Evolutionary conservation across 345 rosid genomes (phyloP).

Genomic region (Viola odorata): DNA sequence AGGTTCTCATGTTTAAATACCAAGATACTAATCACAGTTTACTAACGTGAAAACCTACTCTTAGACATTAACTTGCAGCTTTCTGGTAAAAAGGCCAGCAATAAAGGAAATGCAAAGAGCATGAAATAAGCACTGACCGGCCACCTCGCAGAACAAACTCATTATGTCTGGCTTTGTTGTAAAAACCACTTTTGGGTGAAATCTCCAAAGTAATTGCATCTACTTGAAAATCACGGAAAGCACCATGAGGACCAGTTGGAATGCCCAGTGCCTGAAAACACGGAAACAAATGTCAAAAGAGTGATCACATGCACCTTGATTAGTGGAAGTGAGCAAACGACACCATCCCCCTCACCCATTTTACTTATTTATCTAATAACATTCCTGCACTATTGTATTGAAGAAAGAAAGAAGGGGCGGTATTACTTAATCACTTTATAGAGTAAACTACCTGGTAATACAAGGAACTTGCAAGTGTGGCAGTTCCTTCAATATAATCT

Average conservation of each 20-base stretch:
- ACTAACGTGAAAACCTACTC: no score
- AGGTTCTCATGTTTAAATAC: no score
- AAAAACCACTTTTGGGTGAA: constrained; percentile 47
- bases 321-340: neutral
- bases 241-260: constrained; percentile 95
- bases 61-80: no score
- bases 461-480: constrained; percentile 84
- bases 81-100: neutral
- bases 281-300: constrained; percentile 7
- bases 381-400: no score
- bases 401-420: no score
- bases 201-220: constrained; percentile 91
- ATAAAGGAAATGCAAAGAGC: constrained; percentile 7
- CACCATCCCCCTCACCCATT: no score
- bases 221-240: constrained; percentile 90
- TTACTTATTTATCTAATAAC: no score
- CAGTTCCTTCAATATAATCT: constrained; percentile 79
- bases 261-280: constrained; percentile 73
- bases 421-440: neutral
- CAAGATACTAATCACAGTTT: no score
- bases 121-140: constrained; percentile 40
- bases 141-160: constrained; percentile 73
- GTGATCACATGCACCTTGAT: constrained; percentile 2
- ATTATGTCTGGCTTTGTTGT: constrained; percentile 41
- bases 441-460: constrained; percentile 60